phyloP scores from a whole-genome alignment of 306 rosid genomes.

The Citrullus colocynthis region DNA sequence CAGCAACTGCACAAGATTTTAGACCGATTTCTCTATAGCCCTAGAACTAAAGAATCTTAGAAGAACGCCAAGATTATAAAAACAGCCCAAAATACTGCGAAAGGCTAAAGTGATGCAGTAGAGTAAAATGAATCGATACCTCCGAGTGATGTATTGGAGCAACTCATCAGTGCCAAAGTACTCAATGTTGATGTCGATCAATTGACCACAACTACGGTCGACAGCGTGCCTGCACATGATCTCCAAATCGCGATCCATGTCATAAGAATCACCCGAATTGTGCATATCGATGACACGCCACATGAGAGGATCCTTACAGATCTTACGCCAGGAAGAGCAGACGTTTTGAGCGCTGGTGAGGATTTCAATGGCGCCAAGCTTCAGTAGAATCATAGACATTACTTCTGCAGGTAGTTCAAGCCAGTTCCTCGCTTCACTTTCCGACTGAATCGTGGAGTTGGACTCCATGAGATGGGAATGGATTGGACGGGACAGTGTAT shows the following conservation, averaged over 20 bases:
- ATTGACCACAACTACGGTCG: slow-evolving; percentile 34
- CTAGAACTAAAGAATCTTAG: too few relatives aligned
- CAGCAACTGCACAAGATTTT: not conserved
- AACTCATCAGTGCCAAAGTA: not conserved
- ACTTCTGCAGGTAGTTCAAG: slow-evolving; percentile 26
- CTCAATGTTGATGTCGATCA: slow-evolving; percentile 10
- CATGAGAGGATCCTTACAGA: slow-evolving; percentile 31
- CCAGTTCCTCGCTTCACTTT: not conserved
- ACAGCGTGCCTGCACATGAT: not conserved
- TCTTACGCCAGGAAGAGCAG: slow-evolving; percentile 36
- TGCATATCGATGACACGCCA: slow-evolving; percentile 33
- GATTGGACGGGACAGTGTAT: too few relatives aligned
- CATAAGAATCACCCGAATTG: too few relatives aligned
- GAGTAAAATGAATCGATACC: not conserved
- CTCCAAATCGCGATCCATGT: too few relatives aligned
- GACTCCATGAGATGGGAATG: not conserved
- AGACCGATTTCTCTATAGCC: not conserved
- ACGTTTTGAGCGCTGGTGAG: slow-evolving; percentile 23
- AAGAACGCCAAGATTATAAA: too few relatives aligned
- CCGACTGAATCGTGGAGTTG: not conserved
- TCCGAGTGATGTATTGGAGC: not conserved
- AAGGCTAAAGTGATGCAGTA: too few relatives aligned
- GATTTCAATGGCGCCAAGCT: slow-evolving; percentile 29
- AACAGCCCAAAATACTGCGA: too few relatives aligned
- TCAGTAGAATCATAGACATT: slow-evolving; percentile 21